Evolutionary conservation across 345 rosid genomes (phyloP).

Genomic region (Isatis tinctoria): DNA sequence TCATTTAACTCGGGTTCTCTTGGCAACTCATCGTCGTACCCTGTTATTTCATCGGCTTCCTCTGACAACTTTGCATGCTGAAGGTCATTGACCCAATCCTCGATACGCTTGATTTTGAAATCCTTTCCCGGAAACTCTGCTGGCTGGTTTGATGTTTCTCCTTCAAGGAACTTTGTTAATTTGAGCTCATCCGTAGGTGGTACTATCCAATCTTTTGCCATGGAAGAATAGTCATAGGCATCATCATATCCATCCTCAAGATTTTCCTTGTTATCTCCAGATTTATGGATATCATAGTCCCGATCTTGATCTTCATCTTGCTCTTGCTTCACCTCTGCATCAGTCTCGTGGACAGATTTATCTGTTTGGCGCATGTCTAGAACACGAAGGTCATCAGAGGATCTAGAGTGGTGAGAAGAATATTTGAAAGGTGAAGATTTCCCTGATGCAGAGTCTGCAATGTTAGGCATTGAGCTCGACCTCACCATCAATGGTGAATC

Average conservation of each 20-base stretch:
- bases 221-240: conserved; percentile 48
- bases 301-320: conserved; percentile 34
- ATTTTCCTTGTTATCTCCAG: conserved; percentile 39
- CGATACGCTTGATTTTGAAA: conserved; percentile 69
- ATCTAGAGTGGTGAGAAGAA: conserved; percentile 45
- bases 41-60: conserved; percentile 44
- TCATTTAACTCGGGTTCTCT: conserved; percentile 34
- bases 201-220: conserved; percentile 66
- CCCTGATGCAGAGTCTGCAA: conserved; percentile 37
- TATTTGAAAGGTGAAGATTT: conserved; percentile 34
- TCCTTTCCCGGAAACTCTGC: conserved; percentile 51
- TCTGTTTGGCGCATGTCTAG: conserved; percentile 38
- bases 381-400: conserved; percentile 53
- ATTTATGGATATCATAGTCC: conserved; percentile 26
- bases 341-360: conserved; percentile 35
- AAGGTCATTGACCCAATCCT: conserved; percentile 85
- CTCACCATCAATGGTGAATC: conserved; percentile 39
- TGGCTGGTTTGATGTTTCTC: conserved; percentile 41
- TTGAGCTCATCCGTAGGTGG: conserved; percentile 54
- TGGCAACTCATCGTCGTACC: conserved; percentile 32
- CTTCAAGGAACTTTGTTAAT: conserved; percentile 34
- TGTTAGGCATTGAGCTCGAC: conserved; percentile 56
- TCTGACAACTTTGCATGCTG: conserved; percentile 55
- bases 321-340: conserved; percentile 23
- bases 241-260: conserved; percentile 46